Evolutionary conservation across 2,329 filamentous ascomycete genomes (phyloP).

Genomic region (Ceratocystis papillata): DNA sequence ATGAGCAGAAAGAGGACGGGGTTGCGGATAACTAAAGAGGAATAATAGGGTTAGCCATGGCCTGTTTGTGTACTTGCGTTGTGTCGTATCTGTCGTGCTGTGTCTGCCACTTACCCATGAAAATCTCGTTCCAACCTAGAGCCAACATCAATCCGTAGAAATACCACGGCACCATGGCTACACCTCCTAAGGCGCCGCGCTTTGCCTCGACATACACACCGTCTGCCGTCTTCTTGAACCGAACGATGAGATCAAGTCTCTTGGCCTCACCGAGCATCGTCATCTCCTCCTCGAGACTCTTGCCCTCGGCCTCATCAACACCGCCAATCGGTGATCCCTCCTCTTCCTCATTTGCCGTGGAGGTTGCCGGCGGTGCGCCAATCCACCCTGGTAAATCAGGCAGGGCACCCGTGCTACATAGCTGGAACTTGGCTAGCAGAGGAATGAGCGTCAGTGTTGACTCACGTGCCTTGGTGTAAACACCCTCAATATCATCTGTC

Average conservation of each 20-base stretch:
- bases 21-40: conserved; percentile 67
- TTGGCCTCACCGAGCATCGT: conserved; percentile 85
- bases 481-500: conserved; percentile 89
- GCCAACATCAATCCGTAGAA: conserved; percentile 85
- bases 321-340: conserved; percentile 82
- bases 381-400: conserved; percentile 81
- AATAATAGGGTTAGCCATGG: neutral
- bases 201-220: conserved; percentile 98
- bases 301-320: conserved; percentile 87
- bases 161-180: conserved; percentile 87
- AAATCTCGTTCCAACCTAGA: conserved; percentile 96
- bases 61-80: neutral
- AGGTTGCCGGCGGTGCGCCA: conserved; percentile 62
- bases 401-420: conserved; percentile 60
- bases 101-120: conserved; percentile 58
- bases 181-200: conserved; percentile 86
- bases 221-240: conserved; percentile 97
- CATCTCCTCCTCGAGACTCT: conserved; percentile 92
- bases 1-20: conserved; percentile 86
- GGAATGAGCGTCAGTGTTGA: conserved; percentile 86
- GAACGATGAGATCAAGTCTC: conserved; percentile 77
- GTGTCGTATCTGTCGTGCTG: neutral
- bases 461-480: conserved; percentile 86
- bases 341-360: conserved; percentile 75
- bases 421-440: conserved; percentile 71